These are phyloP conservation scores for Onygenales sp. DNA, from an alignment of 2,329 filamentous ascomycete genomes.

Conservation along the genomic window DNA sequence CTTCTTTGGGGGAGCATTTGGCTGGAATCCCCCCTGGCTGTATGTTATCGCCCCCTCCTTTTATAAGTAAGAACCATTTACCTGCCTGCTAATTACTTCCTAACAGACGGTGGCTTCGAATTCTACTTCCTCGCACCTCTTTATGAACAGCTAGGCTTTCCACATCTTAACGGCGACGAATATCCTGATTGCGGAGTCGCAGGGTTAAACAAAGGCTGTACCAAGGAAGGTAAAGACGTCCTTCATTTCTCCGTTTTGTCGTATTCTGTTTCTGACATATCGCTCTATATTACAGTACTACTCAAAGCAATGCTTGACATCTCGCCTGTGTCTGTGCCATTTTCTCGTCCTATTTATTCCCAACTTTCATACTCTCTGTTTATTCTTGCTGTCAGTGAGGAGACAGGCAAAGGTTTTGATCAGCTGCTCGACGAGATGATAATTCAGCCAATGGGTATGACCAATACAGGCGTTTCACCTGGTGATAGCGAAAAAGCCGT, in stretches of 20 bases:
- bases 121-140: constrained; percentile 28
- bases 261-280: not conserved
- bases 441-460: constrained; percentile 16
- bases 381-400: constrained; percentile 22
- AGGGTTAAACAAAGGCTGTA: constrained; percentile 26
- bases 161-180: constrained; percentile 21
- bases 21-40: constrained; percentile 29
- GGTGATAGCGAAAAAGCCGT: constrained; percentile 22
- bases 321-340: constrained; percentile 21
- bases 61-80: not conserved
- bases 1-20: constrained; percentile 30
- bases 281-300: constrained; percentile 18
- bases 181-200: constrained; percentile 31
- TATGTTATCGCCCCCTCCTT: constrained; percentile 9
- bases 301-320: constrained; percentile 21
- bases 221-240: constrained; percentile 19
- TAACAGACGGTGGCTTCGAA: constrained; percentile 24
- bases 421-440: constrained; percentile 17
- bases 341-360: constrained; percentile 32
- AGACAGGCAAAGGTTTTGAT: constrained; percentile 17
- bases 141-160: constrained; percentile 29
- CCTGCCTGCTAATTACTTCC: not conserved
- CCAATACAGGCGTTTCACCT: constrained; percentile 19
- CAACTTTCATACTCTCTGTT: constrained; percentile 33
- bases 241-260: not conserved